Percentiles rank a stretch among this genome's conserved stretches.
Conservation (phyloP, 768 basidiomycete genomes). For the Lentinula edodes region DNA sequence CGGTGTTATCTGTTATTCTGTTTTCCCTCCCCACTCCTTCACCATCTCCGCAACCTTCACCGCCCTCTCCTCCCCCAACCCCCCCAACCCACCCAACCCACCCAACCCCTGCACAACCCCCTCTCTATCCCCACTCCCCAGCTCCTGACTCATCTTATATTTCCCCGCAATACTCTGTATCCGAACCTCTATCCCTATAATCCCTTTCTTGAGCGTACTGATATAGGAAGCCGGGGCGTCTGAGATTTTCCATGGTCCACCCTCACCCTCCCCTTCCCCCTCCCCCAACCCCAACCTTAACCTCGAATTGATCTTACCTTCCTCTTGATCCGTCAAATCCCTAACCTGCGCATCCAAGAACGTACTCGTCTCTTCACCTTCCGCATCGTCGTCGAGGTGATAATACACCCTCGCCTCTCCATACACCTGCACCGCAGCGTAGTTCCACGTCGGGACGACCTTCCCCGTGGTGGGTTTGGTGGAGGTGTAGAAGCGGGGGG, state of each 20-base stretch:
- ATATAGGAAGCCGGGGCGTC: conserved; percentile 17
- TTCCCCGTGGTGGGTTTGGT: conserved; percentile 23
- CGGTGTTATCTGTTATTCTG: too few species aligned
- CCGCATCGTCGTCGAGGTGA: conserved; percentile 9
- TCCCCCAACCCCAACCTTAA: conserved; percentile 5
- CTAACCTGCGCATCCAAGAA: conserved; percentile 12
- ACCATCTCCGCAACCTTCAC: conserved; percentile 13
- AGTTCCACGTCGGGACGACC: conserved; percentile 22
- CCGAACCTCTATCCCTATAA: conserved; percentile 19
- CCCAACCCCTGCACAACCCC: conserved; percentile 17
- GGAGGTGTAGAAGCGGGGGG: conserved; percentile 20
- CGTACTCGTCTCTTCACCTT: background rate
- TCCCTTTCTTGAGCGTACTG: conserved; percentile 19
- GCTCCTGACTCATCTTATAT: conserved; percentile 22
- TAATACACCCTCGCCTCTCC: conserved; percentile 16
- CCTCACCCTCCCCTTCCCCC: too few species aligned
- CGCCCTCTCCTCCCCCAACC: conserved; percentile 12
- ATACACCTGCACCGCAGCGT: conserved; percentile 20
- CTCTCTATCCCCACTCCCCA: conserved; percentile 13
- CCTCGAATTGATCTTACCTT: too few species aligned
- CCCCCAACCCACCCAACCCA: conserved; percentile 15
- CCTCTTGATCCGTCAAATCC: background rate
- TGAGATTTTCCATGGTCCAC: conserved; percentile 15
- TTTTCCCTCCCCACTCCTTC: background rate
- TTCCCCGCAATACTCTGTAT: conserved; percentile 16